Conservation (phyloP, 2,329 filamentous ascomycete species). For the Fusarium camptoceras region DNA sequence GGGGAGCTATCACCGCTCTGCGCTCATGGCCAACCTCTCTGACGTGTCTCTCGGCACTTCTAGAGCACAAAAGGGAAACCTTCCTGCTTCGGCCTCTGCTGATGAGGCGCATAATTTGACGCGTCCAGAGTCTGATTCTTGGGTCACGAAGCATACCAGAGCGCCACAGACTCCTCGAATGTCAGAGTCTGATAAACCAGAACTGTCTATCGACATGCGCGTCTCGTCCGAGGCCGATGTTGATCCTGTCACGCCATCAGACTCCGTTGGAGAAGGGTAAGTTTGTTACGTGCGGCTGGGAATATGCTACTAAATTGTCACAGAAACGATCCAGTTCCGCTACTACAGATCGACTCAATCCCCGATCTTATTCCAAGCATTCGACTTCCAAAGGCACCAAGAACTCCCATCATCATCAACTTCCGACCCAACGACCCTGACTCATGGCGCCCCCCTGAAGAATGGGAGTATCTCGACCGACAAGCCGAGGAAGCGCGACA, state of each 20-base stretch:
- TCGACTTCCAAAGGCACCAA: constrained; percentile 10
- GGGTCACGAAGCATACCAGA: constrained; percentile 26
- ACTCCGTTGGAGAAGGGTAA: constrained; percentile 23
- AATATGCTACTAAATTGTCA: constrained; percentile 1
- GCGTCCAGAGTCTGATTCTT: constrained; percentile 27
- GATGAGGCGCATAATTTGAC: constrained; percentile 20
- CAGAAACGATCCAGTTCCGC: constrained; percentile 24
- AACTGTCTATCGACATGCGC: constrained; percentile 29
- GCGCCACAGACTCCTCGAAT: constrained; percentile 12
- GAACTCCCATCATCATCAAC: constrained; percentile 34
- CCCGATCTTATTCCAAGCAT: constrained; percentile 15
- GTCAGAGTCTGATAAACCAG: constrained; percentile 18
- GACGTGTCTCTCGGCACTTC: constrained; percentile 27
- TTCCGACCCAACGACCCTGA: constrained; percentile 54
- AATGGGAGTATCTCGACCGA: constrained; percentile 53
- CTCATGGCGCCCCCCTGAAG: constrained; percentile 59
- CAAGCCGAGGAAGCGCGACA: not conserved
- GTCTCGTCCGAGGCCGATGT: constrained; percentile 35
- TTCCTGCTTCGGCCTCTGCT: not conserved
- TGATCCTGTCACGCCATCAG: constrained; percentile 30
- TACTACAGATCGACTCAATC: constrained; percentile 36
- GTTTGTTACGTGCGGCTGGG: not conserved
- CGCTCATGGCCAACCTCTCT: constrained; percentile 24
- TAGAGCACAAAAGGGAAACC: not conserved
- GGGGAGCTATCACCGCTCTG: constrained; percentile 42